A percentile compares a stretch with the other conserved stretches of the same genome.
Conservation (phyloP, 2,329 filamentous ascomycete genomes). For the Aspergillus niger region DNA sequence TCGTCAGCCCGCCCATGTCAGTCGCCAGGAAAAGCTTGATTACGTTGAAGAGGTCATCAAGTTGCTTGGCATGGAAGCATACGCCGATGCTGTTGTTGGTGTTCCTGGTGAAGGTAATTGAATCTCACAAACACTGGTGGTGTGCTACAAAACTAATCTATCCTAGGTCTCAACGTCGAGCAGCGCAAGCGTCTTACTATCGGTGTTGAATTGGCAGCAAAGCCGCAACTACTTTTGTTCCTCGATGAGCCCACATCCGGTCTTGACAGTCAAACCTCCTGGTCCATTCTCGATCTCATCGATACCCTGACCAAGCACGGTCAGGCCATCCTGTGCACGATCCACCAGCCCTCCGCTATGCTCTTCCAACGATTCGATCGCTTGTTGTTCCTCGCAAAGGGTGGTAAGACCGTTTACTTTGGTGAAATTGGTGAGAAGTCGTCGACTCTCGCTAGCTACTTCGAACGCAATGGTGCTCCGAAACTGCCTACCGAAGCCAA, state of each 20-base stretch:
- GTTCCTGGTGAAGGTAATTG: constrained; percentile 76
- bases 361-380: constrained; percentile 83
- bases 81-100: constrained; percentile 87
- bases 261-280: constrained; percentile 89
- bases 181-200: constrained; percentile 81
- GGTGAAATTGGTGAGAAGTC: constrained; percentile 66
- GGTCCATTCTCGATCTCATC: constrained; percentile 84
- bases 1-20: constrained; percentile 75
- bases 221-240: constrained; percentile 85
- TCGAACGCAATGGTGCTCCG: constrained; percentile 64
- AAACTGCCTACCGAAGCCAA: constrained; percentile 65
- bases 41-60: constrained; percentile 92
- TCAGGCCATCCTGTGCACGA: constrained; percentile 93
- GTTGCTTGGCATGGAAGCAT: constrained; percentile 85
- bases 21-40: constrained; percentile 73
- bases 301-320: constrained; percentile 87
- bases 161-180: constrained; percentile 57
- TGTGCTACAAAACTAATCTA: constrained; percentile 9
- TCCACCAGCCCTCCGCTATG: constrained; percentile 95
- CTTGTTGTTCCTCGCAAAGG: constrained; percentile 64
- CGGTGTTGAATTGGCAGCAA: constrained; percentile 92
- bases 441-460: constrained; percentile 61
- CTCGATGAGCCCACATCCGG: constrained; percentile 94
- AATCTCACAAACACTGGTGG: neutral
- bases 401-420: constrained; percentile 70